These are phyloP conservation scores for Rachicladosporium sp. DNA, from an alignment of 2,329 filamentous ascomycete species.

Conservation along the genomic window DNA sequence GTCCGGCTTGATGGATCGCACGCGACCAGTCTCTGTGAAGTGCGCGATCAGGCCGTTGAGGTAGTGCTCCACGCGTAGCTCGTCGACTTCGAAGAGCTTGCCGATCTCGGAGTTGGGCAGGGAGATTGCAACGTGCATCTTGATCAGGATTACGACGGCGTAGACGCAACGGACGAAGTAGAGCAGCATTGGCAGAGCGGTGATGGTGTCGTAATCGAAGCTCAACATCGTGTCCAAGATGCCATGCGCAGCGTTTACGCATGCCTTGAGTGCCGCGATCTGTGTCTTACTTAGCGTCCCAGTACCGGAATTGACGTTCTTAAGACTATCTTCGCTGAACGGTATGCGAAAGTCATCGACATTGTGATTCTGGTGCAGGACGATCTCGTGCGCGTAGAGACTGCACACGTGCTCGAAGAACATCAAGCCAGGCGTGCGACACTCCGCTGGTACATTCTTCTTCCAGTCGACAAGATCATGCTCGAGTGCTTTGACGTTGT, in stretches of 20 bases:
- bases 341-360: conserved; percentile 34
- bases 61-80: conserved; percentile 35
- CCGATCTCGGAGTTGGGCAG: conserved; percentile 36
- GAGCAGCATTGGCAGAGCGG: conserved; percentile 33
- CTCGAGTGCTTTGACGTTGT: conserved; percentile 43
- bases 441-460: conserved; percentile 28
- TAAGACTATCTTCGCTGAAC: conserved; percentile 30
- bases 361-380: conserved; percentile 34
- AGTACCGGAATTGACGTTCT: conserved; percentile 25
- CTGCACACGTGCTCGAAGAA: conserved; percentile 37
- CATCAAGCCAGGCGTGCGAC: conserved; percentile 23
- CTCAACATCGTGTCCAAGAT: conserved; percentile 38
- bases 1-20: conserved; percentile 2
- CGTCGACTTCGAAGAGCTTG: conserved; percentile 36
- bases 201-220: conserved; percentile 32
- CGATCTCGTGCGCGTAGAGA: conserved; percentile 40
- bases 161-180: conserved; percentile 42
- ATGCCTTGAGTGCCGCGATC: conserved; percentile 35
- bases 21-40: conserved; percentile 2
- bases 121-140: conserved; percentile 45
- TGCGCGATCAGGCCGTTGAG: conserved; percentile 31
- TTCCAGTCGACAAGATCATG: conserved; percentile 40
- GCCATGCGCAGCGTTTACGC: conserved; percentile 33
- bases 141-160: conserved; percentile 46
- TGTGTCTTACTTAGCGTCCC: conserved; percentile 35